phyloP scores from a whole-genome alignment of 1,139 yeast species.

The Candida sojae region DNA sequence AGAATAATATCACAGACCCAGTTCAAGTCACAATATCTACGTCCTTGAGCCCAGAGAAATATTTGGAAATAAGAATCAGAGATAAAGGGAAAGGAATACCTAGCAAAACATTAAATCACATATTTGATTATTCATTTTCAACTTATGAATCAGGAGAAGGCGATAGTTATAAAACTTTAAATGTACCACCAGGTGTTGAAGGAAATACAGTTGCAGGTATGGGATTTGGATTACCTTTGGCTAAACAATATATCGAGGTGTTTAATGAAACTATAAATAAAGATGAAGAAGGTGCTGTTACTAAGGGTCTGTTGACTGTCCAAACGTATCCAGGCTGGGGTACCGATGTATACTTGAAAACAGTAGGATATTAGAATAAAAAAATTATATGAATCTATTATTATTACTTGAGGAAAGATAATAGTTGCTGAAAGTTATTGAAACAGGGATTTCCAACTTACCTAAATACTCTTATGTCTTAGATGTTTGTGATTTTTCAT shows the following conservation, averaged over 20 bases:
- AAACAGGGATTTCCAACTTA: no score
- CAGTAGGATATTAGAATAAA: constrained; percentile 12
- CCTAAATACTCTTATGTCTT: no score
- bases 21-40: constrained; percentile 68
- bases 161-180: constrained; percentile 57
- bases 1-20: constrained; percentile 59
- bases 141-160: constrained; percentile 69
- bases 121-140: constrained; percentile 85
- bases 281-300: constrained; percentile 14
- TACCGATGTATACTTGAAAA: constrained; percentile 45
- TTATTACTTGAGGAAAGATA: no score
- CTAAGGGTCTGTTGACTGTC: constrained; percentile 66
- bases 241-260: constrained; percentile 54
- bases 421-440: no score
- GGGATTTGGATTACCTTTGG: constrained; percentile 93
- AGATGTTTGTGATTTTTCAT: no score
- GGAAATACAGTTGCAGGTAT: constrained; percentile 86
- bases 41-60: constrained; percentile 38
- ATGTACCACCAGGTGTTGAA: constrained; percentile 71
- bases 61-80: constrained; percentile 67
- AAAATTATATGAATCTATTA: no score
- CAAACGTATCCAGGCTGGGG: constrained; percentile 90
- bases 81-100: constrained; percentile 91
- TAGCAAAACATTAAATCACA: constrained; percentile 59
- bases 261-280: constrained; percentile 36